Evolutionary conservation across 2,329 filamentous ascomycete species (phyloP), one percentile per base, ranked within the genome.

Genomic region (Cytospora mali): DNA sequence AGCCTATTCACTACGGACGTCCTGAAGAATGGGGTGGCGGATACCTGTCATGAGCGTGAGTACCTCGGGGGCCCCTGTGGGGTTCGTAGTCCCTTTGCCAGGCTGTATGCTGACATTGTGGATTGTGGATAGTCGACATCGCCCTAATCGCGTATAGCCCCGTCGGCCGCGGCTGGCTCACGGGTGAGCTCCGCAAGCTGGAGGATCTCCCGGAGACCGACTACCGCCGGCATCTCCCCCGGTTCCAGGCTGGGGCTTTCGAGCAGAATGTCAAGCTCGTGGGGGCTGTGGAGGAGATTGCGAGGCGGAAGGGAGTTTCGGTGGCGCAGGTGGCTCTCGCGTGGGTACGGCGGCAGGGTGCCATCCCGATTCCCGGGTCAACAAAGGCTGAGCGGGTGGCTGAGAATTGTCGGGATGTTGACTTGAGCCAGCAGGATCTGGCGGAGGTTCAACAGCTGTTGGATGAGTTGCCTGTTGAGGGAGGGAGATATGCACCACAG

Each of bases 321-420:
- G 71, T 84, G 7, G 81, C 82, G 1, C 88, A 92, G 75, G 77
- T 92, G 31, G 88, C 88, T 18, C 77, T 92, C 60, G 82, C 80
- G 56, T 93, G 89, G 88, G 74, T 86, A 3, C 75, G 74, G 53
- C 77, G 76, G 31, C 78, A 81, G 13, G 84, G 82, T 16, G 82
- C 89, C 62, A 82, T 91, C 55, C 87, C 88, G 6, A 89, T 91
- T 64, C 88, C 88, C 0, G 88, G 88, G 2, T 83, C 88, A 11
- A 84, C 83, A 1, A 85, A 79, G 10, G 76, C 75, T 10, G 79
- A 76, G 50, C 79, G 86, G 28, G 79, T 90, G 9, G 68, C 76
- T 23, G 87, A 90, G 77, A 90, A 91, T 68, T 74, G 78, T 46
- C 79, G 76, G 60, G 67, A 76, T 27, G 75, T 87, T 5, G 74